Base-by-base conservation (phyloP, 202 grass and related monocot species). In the Carex arenaria region DNA sequence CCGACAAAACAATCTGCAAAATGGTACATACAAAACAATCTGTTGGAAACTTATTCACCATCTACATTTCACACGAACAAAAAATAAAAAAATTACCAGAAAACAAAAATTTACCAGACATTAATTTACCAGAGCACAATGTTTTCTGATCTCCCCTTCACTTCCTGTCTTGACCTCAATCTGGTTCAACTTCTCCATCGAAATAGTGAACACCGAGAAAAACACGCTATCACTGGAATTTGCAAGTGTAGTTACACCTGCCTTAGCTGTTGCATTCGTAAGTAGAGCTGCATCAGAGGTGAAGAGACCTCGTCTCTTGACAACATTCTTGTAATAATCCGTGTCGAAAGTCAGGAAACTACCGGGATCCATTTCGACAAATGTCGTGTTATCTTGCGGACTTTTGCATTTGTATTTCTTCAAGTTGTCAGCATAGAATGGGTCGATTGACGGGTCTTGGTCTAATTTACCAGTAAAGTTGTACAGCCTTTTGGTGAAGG, bases 311-410 rank as follows among this genome's bases (percentile, higher is more conserved):
- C 96, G 90, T 23, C 61, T 85, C 84, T 92, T 99, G 22, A 99
- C 85, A 31, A 99, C 13, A 31, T 66, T 84, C 1, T 83, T 85
- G 89, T 99, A 99, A 87, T 99, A 99, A 32, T 86, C 34, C 0
- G 81, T 74, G 81, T 99, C 96, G 61, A 99, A 99, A 30, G 96
- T 95, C 13, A 81, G 67, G 88, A 94, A 99, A 82, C 96, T 95
- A 3, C 95, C 95, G 0, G 93, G 95, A 83, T 98, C 95, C 95
- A 98, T 98, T 86, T 98, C 96, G 4, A 88, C 88, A 51, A 98
- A 60, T 3, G 96, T 93, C 4, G 86, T 89, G 78, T 98, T 90
- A 85, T 95, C 93, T 14, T 64, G 53, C 15, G 78, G 32, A 4
- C 64, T 67, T 56, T 12, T 54, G 89, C 96, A 95, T 80, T 88